Evolutionary conservation across 441 rosid genomes (phyloP), one percentile per base, ranked within the genome.

Genomic region (Jatropha multifida): DNA sequence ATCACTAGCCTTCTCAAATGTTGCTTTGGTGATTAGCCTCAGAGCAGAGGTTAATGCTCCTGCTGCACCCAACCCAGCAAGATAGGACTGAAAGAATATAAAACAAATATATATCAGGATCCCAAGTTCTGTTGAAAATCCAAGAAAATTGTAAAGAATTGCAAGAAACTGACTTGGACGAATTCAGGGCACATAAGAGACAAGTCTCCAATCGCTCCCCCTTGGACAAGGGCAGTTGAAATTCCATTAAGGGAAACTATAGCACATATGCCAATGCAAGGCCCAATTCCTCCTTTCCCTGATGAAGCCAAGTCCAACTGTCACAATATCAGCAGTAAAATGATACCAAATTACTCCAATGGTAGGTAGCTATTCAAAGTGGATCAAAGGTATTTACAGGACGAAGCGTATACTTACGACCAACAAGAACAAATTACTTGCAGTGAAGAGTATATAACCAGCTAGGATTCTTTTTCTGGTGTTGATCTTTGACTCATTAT

Each of bases 131-230:
- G 20, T 4, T 27, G 41, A 38, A 32, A 70, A 23, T 8, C 23
- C 67, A 68, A 41, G 15, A 7, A 23, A 3, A 56, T 7, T 1
- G 5, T 14, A 58, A n/a, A 41, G 5, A 54, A 63, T 32, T 7
- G 10, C 55, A 38, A 56, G 55, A 73, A 52, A n/a, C 40, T 52
- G 58, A 92, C 97, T 90, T 92, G 97, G 69, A 94, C 83, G 74
- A 94, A 86, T 54, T 91, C 97, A 68, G 96, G 96, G 77, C 80
- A 82, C 96, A 93, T 94, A 82, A 94, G 86, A 61, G 97, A 89
- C 59, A 92, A 77, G 71, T 94, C 98, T 5, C 98, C 97, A 49
- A 90, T 85, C 85, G 92, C 81, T 68, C 97, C 97, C 62, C 97
- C 97, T 74, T 91, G 90, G 66, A 92, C 92, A 71, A 79, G 85